These are phyloP conservation scores for Candida neerlandica DNA, from an alignment of 1,139 yeast species.

Conservation along the genomic window DNA sequence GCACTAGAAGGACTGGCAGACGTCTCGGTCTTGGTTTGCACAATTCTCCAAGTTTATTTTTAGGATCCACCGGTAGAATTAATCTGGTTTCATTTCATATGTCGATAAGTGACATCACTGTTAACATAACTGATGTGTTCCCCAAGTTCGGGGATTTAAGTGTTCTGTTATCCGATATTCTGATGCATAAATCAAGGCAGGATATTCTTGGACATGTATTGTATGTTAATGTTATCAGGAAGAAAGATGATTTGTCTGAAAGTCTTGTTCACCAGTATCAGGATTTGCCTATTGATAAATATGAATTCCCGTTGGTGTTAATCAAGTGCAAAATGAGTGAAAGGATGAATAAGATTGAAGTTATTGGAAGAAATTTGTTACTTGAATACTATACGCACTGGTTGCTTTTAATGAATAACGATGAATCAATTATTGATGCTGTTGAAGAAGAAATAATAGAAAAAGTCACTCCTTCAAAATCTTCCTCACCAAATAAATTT, in stretches of 20 bases:
- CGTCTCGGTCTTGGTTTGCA: slow-evolving; percentile 13
- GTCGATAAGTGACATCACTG: slow-evolving; percentile 23
- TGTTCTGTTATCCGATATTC: slow-evolving; percentile 24
- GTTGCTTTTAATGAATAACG: slow-evolving; percentile 38
- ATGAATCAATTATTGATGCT: slow-evolving; percentile 18
- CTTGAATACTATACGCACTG: slow-evolving; percentile 60
- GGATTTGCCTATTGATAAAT: slow-evolving; percentile 18
- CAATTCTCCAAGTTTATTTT: slow-evolving; percentile 5
- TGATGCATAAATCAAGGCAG: slow-evolving; percentile 35
- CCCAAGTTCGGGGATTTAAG: slow-evolving; percentile 50
- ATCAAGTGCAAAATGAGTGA: slow-evolving; percentile 25
- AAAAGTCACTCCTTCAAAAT: slow-evolving; percentile 15
- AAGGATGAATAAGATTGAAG: slow-evolving; percentile 26
- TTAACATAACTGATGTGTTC: slow-evolving; percentile 29
- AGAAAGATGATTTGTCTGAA: slow-evolving; percentile 21
- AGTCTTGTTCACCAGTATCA: slow-evolving; percentile 32
- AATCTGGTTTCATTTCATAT: slow-evolving; percentile 26
- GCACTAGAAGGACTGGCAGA: slow-evolving; percentile 9
- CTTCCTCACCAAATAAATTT: slow-evolving; percentile 11
- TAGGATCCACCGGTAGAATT: slow-evolving; percentile 6
- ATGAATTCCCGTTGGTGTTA: slow-evolving; percentile 26
- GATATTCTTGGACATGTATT: slow-evolving; percentile 34
- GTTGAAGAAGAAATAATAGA: slow-evolving; percentile 22
- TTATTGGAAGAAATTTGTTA: slow-evolving; percentile 46
- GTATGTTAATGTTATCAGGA: slow-evolving; percentile 25